Base-by-base conservation (phyloP, 1,139 yeast genomes). In the Yamadazyma oceani region DNA sequence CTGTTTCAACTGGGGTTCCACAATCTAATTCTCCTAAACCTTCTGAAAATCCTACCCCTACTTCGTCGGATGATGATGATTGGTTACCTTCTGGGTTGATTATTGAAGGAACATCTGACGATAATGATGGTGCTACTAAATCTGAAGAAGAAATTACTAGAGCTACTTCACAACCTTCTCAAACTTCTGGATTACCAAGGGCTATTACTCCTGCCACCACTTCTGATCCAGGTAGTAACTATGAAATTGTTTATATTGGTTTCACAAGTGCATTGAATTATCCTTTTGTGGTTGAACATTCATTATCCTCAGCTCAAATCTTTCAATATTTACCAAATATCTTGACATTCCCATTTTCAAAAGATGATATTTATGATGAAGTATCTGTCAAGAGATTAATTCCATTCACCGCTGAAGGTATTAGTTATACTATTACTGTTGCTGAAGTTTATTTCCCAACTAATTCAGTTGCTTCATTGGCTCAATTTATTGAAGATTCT, bases 381-480 rank as follows among this genome's bases (percentile, higher is more conserved):
- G 75, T 82, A 16, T 55, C 77, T 5, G 86, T 83, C 29, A 65
- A 66, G 44, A 76, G 81, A 58, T 69, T 85, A 50, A 78, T 82
- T 40, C 92, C 94, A 29, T 81, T 75, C 52, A 69, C 79, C 3
- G 74, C 85, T 2, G 46, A 51, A n/a, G 71, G 65, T 31, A 57
- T 68, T 42, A 53, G 62, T 33, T 84, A 84, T 56, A 73, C 84
- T 32, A 82, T 83, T 39, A 81, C 90, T 1, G 85, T 85, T 43
- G 92, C 92, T 13, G 86, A 82, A 56, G 85, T 83, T 37, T 83
- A 80, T 54, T 83, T 82, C 69, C 87, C 87, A 33, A 56, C 64
- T n/a, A 58, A 58, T 11, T 62, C 73, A 12, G 66, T 81, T 13
- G 53, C 55, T 11, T 55, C 64, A 0, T 67, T 85, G 49, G 73